Evolutionary conservation across 2,329 filamentous ascomycete genomes (phyloP), one percentile per base, ranked within the genome.

Genomic region (Hysterium pulicare): DNA sequence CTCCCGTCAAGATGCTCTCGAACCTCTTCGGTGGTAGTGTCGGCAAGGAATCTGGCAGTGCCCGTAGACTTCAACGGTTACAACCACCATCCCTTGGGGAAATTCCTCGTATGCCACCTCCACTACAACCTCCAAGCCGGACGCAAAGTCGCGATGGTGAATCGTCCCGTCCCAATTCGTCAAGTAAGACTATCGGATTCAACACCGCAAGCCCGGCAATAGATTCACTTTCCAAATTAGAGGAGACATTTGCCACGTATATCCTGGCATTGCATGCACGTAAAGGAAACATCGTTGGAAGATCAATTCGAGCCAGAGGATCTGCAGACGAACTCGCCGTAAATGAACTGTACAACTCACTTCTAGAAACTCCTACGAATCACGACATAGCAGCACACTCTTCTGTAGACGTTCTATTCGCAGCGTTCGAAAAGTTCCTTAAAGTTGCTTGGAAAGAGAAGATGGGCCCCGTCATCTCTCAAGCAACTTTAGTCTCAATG

Each of bases 341-440:
- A 52, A 95, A 95, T 57, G 89, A 95, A 54, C 73, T 96, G 2
- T 96, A 95, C 69, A 95, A 95, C 60, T 79, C 83, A 24, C 76
- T 96, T 11, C 82, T 95, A 15, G 90, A 95, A 62, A 86, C 86
- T 50, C 87, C 90, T 0, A 84, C 81, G 40, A 89, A 88, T 57
- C 77, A 87, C 49, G 86, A 94, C 40, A 74, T 83, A 8, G 82
- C 87, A 2, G 78, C 82, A 0, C 89, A 95, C 45, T 77, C 87
- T 7, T 79, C 83, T 3, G 82, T 91, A 7, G 90, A 96, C 58
- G 83, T 91, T 16, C 77, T 97, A 4, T 95, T 96, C 59, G 86
- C 87, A 20, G 86, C 90, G 0, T 97, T 96, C 62, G 90, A 96
- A 63, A 96, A 94, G 48, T 97, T 96, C 54, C 72, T 96, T 46